A percentile compares a stretch with the other conserved stretches of the same genome.
Evolutionary conservation across 78 protist species (phyloP).

Genomic region (Dictyostelium brefeldianum): DNA sequence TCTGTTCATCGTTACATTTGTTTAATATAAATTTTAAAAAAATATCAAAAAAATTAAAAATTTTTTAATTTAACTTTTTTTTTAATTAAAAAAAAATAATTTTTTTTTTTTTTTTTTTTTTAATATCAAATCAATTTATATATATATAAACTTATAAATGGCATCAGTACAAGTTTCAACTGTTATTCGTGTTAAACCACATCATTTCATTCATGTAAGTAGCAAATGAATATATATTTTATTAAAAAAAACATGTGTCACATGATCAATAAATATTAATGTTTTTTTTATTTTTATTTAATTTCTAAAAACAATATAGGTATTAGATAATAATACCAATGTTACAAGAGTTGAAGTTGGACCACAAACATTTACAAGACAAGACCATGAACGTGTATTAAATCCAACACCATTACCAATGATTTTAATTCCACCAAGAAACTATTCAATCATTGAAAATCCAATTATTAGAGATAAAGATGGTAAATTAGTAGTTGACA

Average conservation of each 20-base stretch:
- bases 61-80: too few species aligned
- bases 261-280: neutral
- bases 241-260: conserved; percentile 9
- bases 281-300: neutral
- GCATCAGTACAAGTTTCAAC: conserved; percentile 27
- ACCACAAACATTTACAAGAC: conserved; percentile 91
- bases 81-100: conserved; percentile 2
- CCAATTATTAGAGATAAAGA: conserved; percentile 77
- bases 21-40: too few species aligned
- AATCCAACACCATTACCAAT: conserved; percentile 77
- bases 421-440: conserved; percentile 91
- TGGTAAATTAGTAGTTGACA: conserved; percentile 52
- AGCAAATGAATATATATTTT: conserved; percentile 36
- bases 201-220: conserved; percentile 84
- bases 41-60: too few species aligned
- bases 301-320: too few species aligned
- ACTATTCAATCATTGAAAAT: conserved; percentile 90
- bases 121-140: neutral
- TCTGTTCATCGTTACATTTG: too few species aligned
- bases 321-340: conserved; percentile 85
- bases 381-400: conserved; percentile 88
- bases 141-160: conserved; percentile 46
- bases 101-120: neutral
- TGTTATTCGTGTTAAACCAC: conserved; percentile 89
- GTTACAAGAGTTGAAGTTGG: conserved; percentile 89